Base-by-base conservation (phyloP, 139 green algal genomes). In the Pseudopediastrum boryanum region DNA sequence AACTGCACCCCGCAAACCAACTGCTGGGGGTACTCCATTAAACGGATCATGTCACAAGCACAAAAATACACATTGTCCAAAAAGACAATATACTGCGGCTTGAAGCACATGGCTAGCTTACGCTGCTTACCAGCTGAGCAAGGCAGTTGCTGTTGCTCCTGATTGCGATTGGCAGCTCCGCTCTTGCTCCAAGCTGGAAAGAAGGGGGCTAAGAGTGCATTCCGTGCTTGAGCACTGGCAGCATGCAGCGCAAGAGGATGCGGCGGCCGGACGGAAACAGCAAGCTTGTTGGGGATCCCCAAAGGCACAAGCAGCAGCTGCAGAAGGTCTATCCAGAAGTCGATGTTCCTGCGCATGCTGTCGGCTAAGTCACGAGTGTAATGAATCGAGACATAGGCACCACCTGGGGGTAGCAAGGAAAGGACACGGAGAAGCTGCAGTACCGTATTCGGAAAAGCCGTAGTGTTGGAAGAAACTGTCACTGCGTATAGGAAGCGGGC, bases 21-120 rank as follows among this genome's bases (percentile, higher is more conserved):
- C 51, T 86, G 69, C 4, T 46, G 61, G 23, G 68, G 33, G 75
- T 86, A 77, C 41, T 58, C 39, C 70, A 86, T 46, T 46, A 86
- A 44, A 4, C 75, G 81, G 51, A 72, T 59, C 50, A 80, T 43
- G 54, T 83, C 82, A 0, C n/a, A 10, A 5, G 85, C 72, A 59
- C 87, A 92, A 48, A 91, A 90, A 51, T 79, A 88, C 0, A 92
- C 80, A 44, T 21, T 9, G 21, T 76, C 68, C 33, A 33, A 19
- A 48, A 76, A 64, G 48, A 76, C 29, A 46, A 65, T 48, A 7
- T 46, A 33, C 48, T 63, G 29, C 3, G 68, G 68, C 6, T 4
- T 44, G 46, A 39, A 76, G 68, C 48, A 50, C 4, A 33, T 31
- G 21, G 19, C 19, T 64, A 29, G 21, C 21, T 36, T 64, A 29